Percentiles rank a stretch among this genome's conserved stretches.
phyloP scores from a whole-genome alignment of 2,329 filamentous ascomycete genomes.

The Xylaria sp. region DNA sequence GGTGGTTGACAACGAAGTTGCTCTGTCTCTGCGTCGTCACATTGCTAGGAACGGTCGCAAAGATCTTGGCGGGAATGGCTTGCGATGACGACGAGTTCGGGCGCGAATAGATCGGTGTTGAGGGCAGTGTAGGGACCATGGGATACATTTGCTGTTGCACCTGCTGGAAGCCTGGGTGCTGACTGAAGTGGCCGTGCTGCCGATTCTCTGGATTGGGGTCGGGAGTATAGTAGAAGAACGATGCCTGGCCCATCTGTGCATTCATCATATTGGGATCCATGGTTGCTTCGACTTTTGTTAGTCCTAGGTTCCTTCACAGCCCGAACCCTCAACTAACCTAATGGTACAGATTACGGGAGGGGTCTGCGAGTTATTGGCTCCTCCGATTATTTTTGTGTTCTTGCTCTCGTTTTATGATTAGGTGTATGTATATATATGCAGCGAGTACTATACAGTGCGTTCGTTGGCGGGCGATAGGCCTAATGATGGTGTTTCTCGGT shows the following conservation, averaged over 20 bases:
- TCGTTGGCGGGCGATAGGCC: conserved; percentile 49
- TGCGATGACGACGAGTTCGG: conserved; percentile 75
- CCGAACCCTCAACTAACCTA: conserved; percentile 44
- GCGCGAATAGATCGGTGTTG: conserved; percentile 72
- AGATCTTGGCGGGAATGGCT: conserved; percentile 61
- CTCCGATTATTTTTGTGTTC: conserved; percentile 31
- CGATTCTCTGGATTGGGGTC: conserved; percentile 77
- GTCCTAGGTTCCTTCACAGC: conserved; percentile 39
- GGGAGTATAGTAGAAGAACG: conserved; percentile 89
- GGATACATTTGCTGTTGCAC: conserved; percentile 65
- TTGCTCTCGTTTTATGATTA: conserved; percentile 48
- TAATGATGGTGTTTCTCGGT: conserved; percentile 52
- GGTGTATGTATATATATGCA: conserved; percentile 46
- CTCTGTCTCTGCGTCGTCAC: conserved; percentile 84
- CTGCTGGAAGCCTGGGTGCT: conserved; percentile 67
- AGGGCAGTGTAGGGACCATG: conserved; percentile 67
- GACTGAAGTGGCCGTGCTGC: conserved; percentile 80
- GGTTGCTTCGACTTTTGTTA: conserved; percentile 50
- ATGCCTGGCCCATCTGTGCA: conserved; percentile 73
- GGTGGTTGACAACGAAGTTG: conserved; percentile 59
- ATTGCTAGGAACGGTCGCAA: conserved; percentile 68
- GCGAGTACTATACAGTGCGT: conserved; percentile 47
- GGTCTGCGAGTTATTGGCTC: conserved; percentile 31
- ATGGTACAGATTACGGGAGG: conserved; percentile 44
- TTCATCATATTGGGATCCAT: conserved; percentile 74